Evolutionary conservation across 129 eudicot species (phyloP), one percentile per base, ranked within the genome.

Genomic region (Artemisia tridentata): DNA sequence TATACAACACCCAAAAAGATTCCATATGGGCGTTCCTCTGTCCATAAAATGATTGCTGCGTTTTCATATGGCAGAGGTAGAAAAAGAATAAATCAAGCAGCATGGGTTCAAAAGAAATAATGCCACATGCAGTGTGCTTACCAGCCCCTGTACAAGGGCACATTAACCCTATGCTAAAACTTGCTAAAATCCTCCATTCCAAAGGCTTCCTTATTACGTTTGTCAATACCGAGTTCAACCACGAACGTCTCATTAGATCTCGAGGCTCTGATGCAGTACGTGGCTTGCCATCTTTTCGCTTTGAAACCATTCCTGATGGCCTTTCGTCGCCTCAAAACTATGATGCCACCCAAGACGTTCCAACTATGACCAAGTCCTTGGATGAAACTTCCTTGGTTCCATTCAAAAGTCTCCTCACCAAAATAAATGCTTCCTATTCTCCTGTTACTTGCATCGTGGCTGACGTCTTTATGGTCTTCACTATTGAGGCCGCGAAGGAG

Each of bases 241-340:
- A 78, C 19, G 56, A 71, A 7, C 81, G 77, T 9, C 65, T 78
- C 51, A 13, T 78, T 6, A 18, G 63, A 54, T 55, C 77, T n/a
- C 72, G 9, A 15, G 81, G 77, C 45, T 0, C 82, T 17, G 15
- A 65, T 15, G 73, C 81, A 62, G 59, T 77, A 1, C 72, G 53
- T 16, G 84, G 86, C 21, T 65, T 88, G 38, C 88, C 88, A n/a
- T 84, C 80, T 17, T 88, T 88, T 66, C 58, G 72, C 12, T 88
- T 82, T 41, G 84, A 74, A 27, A 34, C 86, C 60, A 88, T 88
- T 69, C 90, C 88, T 1, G 95, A 82, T 55, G 88, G 90, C 5
- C 83, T 84, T n/a, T 84, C 86, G 3, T 70, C 75, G 2, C 29
- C 80, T 4, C 14, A 59, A 18, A 68, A 84, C 72, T 69, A 54